These are phyloP conservation scores for Phytophthora sojae DNA, from an alignment of 352 stramenopile species.

Conservation along the genomic window DNA sequence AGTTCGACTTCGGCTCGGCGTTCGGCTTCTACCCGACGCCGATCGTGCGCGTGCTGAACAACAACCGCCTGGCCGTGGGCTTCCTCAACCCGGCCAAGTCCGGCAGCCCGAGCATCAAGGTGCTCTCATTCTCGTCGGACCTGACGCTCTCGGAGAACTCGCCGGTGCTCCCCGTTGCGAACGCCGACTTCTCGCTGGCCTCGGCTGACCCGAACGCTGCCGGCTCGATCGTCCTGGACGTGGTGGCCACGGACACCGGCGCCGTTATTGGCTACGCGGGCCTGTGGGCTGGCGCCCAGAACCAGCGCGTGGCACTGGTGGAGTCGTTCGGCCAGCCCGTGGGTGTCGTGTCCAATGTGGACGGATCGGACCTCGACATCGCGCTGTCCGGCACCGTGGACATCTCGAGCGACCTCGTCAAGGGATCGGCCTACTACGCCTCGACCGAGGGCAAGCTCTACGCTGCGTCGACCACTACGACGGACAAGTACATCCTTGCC, in stretches of 20 bases:
- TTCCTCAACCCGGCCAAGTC: constrained; percentile 83
- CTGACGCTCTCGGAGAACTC: constrained; percentile 59
- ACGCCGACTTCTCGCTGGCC: constrained; percentile 72
- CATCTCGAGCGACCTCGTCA: constrained; percentile 44
- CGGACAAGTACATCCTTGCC: constrained; percentile 68
- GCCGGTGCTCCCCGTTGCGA: constrained; percentile 71
- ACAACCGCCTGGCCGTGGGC: constrained; percentile 65
- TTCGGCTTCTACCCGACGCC: constrained; percentile 78
- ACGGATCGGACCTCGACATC: constrained; percentile 60
- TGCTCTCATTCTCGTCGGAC: constrained; percentile 72
- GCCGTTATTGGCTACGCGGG: constrained; percentile 69
- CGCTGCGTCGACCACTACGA: constrained; percentile 51
- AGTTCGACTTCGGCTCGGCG: constrained; percentile 74
- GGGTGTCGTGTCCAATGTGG: constrained; percentile 71
- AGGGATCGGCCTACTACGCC: constrained; percentile 73
- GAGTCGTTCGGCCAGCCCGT: constrained; percentile 76
- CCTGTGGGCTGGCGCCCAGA: constrained; percentile 57
- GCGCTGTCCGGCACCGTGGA: constrained; percentile 72
- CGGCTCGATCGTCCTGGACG: constrained; percentile 63
- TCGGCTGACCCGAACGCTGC: constrained; percentile 61
- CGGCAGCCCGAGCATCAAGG: constrained; percentile 78
- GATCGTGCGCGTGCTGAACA: constrained; percentile 54
- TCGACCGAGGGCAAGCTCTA: constrained; percentile 72
- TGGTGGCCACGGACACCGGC: constrained; percentile 59
- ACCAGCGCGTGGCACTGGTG: constrained; percentile 76